These are phyloP conservation scores for Sphaerosporella brunnea DNA, from an alignment of 495 filamentous ascomycete genomes.

Conservation along the genomic window DNA sequence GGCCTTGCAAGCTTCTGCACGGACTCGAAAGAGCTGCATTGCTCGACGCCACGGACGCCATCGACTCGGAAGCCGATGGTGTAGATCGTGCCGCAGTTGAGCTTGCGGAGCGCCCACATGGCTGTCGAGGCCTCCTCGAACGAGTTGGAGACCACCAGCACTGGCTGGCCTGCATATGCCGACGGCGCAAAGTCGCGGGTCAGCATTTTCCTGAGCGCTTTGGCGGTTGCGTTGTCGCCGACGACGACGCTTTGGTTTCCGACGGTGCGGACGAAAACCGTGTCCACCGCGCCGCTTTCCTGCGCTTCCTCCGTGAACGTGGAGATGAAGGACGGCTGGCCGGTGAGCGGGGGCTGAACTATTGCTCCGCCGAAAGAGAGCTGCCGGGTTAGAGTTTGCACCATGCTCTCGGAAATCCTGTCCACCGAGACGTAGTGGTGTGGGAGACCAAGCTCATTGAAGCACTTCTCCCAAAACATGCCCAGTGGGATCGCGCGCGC, in stretches of 20 bases:
- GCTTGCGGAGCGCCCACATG: conserved; percentile 55
- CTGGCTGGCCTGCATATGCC: conserved; percentile 55
- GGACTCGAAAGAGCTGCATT: conserved; percentile 61
- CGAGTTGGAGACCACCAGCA: conserved; percentile 49
- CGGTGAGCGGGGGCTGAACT: conserved; percentile 49
- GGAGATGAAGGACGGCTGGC: conserved; percentile 40
- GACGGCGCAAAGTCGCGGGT: conserved; percentile 66
- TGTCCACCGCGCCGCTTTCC: conserved; percentile 62
- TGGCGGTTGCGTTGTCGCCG: conserved; percentile 68
- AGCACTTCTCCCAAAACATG: conserved; percentile 51
- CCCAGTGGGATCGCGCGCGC: conserved; percentile 34
- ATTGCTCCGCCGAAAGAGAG: conserved; percentile 63
- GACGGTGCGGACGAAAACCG: conserved; percentile 42
- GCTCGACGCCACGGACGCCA: conserved; percentile 46
- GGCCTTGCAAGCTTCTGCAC: conserved; percentile 57
- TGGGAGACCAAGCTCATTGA: conserved; percentile 72
- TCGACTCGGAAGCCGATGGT: conserved; percentile 65
- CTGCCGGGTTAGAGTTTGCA: conserved; percentile 49
- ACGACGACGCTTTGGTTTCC: conserved; percentile 34
- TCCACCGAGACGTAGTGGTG: conserved; percentile 64
- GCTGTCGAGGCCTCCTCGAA: conserved; percentile 54
- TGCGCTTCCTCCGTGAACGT: conserved; percentile 50
- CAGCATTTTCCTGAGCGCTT: conserved; percentile 61
- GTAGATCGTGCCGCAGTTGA: conserved; percentile 63
- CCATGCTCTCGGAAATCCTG: conserved; percentile 42